phyloP scores from a whole-genome alignment of 345 rosid genomes.

The Melastoma malabathricum region DNA sequence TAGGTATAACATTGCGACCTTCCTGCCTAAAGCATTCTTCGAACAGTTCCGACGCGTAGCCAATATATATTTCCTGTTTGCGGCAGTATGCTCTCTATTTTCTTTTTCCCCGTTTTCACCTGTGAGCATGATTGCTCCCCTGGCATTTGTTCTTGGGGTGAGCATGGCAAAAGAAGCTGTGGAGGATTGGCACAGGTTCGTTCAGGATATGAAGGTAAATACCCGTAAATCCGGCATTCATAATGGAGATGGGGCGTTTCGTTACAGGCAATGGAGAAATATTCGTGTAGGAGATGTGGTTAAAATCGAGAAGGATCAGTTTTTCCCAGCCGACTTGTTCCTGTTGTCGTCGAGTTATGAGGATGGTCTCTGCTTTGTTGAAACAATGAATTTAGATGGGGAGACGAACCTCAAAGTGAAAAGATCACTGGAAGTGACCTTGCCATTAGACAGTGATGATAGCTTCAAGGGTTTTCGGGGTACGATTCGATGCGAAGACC shows the following conservation, averaged over 20 bases:
- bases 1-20: constrained; percentile 37
- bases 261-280: constrained; percentile 32
- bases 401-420: constrained; percentile 66
- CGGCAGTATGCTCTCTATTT: constrained; percentile 34
- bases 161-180: constrained; percentile 65
- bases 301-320: constrained; percentile 43
- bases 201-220: constrained; percentile 50
- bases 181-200: constrained; percentile 65
- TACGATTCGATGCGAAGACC: constrained; percentile 48
- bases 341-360: constrained; percentile 58
- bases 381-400: constrained; percentile 79
- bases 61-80: constrained; percentile 52
- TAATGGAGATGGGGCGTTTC: constrained; percentile 32
- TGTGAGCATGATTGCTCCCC: constrained; percentile 41
- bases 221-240: constrained; percentile 29
- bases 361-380: constrained; percentile 74
- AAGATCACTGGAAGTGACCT: constrained; percentile 44
- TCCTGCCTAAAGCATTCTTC: constrained; percentile 56
- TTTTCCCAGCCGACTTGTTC: constrained; percentile 56
- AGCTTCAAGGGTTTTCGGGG: constrained; percentile 28
- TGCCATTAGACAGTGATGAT: constrained; percentile 32
- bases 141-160: constrained; percentile 50
- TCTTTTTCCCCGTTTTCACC: constrained; percentile 32
- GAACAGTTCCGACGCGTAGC: constrained; percentile 82
- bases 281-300: constrained; percentile 56